Evolutionary conservation across 345 rosid genomes (phyloP).

Genomic region (Eutrema heterophyllum): DNA sequence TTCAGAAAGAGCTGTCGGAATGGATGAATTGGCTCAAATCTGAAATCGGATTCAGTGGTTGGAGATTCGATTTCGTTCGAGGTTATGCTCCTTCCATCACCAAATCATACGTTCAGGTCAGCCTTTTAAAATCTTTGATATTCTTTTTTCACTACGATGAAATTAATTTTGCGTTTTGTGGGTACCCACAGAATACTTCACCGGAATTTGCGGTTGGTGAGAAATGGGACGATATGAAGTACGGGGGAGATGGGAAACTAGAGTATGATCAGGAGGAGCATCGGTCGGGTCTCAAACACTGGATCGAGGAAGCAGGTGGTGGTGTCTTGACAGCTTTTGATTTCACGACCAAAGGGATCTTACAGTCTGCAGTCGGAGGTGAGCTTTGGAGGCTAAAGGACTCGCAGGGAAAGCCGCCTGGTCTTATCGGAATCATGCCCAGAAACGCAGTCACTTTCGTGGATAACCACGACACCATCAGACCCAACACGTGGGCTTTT

Average conservation of each 20-base stretch:
- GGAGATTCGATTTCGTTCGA: conserved; percentile 67
- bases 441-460: conserved; percentile 73
- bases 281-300: conserved; percentile 47
- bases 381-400: conserved; percentile 74
- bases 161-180: not conserved
- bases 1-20: conserved; percentile 60
- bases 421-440: conserved; percentile 68
- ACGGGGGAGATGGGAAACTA: conserved; percentile 55
- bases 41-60: conserved; percentile 70
- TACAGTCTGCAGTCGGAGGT: conserved; percentile 71
- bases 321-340: conserved; percentile 68
- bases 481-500: conserved; percentile 58
- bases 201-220: conserved; percentile 82
- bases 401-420: conserved; percentile 66
- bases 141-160: no score
- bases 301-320: conserved; percentile 66
- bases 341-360: conserved; percentile 82
- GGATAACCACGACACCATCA: conserved; percentile 80
- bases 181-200: conserved; percentile 36
- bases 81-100: conserved; percentile 64
- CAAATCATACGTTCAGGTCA: conserved; percentile 38
- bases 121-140: not conserved
- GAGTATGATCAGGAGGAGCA: conserved; percentile 50
- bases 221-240: conserved; percentile 56
- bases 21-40: conserved; percentile 93